Evolutionary conservation across 805 yeast species (phyloP), one percentile per base, ranked within the genome.

Genomic region (Candida railenensis): DNA sequence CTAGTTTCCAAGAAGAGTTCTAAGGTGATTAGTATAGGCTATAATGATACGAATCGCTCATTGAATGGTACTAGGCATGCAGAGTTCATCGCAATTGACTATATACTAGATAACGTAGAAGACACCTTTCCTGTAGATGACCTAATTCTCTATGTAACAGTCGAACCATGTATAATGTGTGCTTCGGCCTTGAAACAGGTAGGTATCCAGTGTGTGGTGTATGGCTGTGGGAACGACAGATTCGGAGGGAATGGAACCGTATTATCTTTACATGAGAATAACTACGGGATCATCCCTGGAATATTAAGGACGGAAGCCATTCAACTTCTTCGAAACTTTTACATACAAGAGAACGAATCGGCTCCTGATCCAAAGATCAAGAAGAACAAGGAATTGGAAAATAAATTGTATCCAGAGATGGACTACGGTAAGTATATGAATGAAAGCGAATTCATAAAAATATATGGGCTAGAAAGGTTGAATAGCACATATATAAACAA

Each of bases 131-230:
- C 28, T 45, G 45, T 39, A 61, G 66, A 15, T 7, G 22, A 83
- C 21, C 73, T 87, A 2, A 82, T 81, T 25, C 72, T 94, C 5
- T 92, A 90, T 63, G 99, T 94, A 21, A 90, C 98, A 0, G 97
- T 94, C 0, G 99, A 94, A 65, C 99, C 99, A 0, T 94, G 99
- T 61, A 86, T 94, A 5, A 94, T 94, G 99, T 94, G 99, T 69
- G 98, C 97, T 0, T 82, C 94, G 36, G 90, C 96, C 2, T 66
- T 94, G 36, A 76, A 91, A 48, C 99, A 94, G 55, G 62, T 91
- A 40, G 85, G 86, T 1, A 81, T 94, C 9, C 66, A 80, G 25
- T 71, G 73, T 36, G 96, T 92, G 1, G 82, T 83, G 40, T 94
- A 89, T 58, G 98, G 99, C 0, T 91, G 97, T 58, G 94, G 89